These are phyloP conservation scores for Diaporthe ampelina DNA, from an alignment of 2,329 filamentous ascomycete genomes.

Conservation along the genomic window DNA sequence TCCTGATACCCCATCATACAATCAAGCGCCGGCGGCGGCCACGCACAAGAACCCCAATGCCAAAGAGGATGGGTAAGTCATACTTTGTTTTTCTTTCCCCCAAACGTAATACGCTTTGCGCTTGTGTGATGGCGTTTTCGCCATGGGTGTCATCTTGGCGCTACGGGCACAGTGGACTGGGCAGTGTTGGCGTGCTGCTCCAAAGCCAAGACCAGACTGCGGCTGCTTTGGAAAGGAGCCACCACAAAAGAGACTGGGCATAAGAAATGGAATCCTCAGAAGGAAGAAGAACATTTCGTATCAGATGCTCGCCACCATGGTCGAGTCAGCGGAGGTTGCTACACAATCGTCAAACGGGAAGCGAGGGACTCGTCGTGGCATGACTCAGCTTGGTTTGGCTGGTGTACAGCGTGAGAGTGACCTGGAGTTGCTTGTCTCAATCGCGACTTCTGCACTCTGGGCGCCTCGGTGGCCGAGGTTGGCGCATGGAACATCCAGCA, in stretches of 20 bases:
- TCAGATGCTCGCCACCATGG: slow-evolving; percentile 12
- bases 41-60: slow-evolving; percentile 72
- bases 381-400: slow-evolving; percentile 21
- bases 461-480: slow-evolving; percentile 18
- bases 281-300: neutral
- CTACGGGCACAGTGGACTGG: neutral
- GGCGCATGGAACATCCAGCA: slow-evolving; percentile 17
- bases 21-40: slow-evolving; percentile 48
- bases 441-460: slow-evolving; percentile 16
- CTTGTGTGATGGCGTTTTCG: slow-evolving; percentile 14
- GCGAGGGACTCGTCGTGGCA: neutral
- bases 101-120: slow-evolving; percentile 5
- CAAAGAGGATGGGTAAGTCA: slow-evolving; percentile 93
- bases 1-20: slow-evolving; percentile 48
- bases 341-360: slow-evolving; percentile 16
- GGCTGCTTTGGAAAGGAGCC: neutral
- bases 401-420: slow-evolving; percentile 7
- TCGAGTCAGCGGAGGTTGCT: slow-evolving; percentile 32
- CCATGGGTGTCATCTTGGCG: neutral
- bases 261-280: neutral
- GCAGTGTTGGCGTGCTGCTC: slow-evolving; percentile 1
- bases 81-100: slow-evolving; percentile 39
- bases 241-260: neutral
- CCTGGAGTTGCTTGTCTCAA: slow-evolving; percentile 23
- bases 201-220: neutral